Conservation (phyloP, 108 stramenopile genomes). For the Bacterosira constricta region DNA sequence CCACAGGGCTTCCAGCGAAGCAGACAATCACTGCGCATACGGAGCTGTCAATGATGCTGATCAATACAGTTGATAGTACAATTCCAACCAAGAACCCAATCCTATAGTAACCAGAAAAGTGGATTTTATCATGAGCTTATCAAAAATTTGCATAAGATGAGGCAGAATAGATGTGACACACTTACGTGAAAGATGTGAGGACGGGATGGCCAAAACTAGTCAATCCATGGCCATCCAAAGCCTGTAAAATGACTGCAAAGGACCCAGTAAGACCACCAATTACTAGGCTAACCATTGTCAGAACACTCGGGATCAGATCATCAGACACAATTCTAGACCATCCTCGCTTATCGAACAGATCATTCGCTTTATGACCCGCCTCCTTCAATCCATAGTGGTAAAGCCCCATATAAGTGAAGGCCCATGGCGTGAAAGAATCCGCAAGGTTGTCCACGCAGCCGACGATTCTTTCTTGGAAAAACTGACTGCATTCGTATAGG, state of each 20-base stretch:
- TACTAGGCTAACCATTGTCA: slow-evolving; percentile 72
- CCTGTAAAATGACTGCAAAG: slow-evolving; percentile 66
- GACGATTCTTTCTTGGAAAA: slow-evolving; percentile 66
- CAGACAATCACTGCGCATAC: slow-evolving; percentile 90
- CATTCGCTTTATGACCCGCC: slow-evolving; percentile 69
- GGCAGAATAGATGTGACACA: slow-evolving; percentile 3
- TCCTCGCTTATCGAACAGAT: slow-evolving; percentile 83
- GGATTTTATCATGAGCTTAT: background rate
- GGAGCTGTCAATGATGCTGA: slow-evolving; percentile 77
- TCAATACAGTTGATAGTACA: slow-evolving; percentile 71
- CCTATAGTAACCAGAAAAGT: slow-evolving; percentile 13
- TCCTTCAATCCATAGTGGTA: slow-evolving; percentile 83
- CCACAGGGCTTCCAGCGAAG: slow-evolving; percentile 86
- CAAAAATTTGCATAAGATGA: background rate
- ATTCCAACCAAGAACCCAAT: slow-evolving; percentile 78
- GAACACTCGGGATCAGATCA: slow-evolving; percentile 81
- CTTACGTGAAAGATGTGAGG: slow-evolving; percentile 65
- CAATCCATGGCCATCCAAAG: slow-evolving; percentile 55
- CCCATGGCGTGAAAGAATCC: slow-evolving; percentile 78
- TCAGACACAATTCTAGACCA: slow-evolving; percentile 89
- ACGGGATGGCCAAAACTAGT: slow-evolving; percentile 53
- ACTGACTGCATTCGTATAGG: slow-evolving; percentile 73
- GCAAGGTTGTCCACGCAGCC: slow-evolving; percentile 68
- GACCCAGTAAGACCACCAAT: slow-evolving; percentile 78
- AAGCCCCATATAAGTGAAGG: slow-evolving; percentile 88